These are phyloP conservation scores for Globisporangium solare DNA, from an alignment of 352 stramenopile species.

Conservation along the genomic window DNA sequence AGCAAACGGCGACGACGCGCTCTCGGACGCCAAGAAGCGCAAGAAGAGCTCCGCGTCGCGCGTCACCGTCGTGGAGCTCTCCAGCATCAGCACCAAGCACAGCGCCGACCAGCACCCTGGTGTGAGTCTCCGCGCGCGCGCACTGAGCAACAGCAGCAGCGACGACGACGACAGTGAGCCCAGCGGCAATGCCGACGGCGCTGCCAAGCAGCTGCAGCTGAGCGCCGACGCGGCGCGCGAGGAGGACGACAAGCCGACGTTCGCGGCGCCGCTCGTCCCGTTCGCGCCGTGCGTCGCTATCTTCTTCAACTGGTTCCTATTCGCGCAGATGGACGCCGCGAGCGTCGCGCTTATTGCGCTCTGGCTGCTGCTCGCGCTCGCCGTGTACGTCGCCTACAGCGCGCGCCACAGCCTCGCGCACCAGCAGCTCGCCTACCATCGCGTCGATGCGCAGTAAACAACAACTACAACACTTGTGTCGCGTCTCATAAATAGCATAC, in stretches of 20 bases:
- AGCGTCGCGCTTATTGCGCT: constrained; percentile 60
- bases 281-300: constrained; percentile 78
- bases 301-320: constrained; percentile 88
- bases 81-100: constrained; percentile 2
- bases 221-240: too few species aligned
- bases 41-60: too few species aligned
- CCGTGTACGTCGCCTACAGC: constrained; percentile 70
- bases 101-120: constrained; percentile 6
- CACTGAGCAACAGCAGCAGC: constrained; percentile 16
- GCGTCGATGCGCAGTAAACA: constrained; percentile 32
- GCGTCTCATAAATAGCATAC: not conserved
- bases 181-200: not conserved
- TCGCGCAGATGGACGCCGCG: constrained; percentile 69
- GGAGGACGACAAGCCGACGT: constrained; percentile 20
- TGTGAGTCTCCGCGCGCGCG: constrained; percentile 1
- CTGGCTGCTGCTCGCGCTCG: constrained; percentile 65
- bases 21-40: constrained; percentile 1
- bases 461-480: too few species aligned
- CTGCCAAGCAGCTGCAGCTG: constrained; percentile 6
- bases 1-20: not conserved
- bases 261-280: constrained; percentile 67
- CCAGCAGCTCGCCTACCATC: constrained; percentile 61
- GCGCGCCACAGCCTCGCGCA: constrained; percentile 62
- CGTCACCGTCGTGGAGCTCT: constrained; percentile 1
- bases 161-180: constrained; percentile 20